phyloP scores from a whole-genome alignment of 2,329 filamentous ascomycete species.

The Fusarium virguliforme region DNA sequence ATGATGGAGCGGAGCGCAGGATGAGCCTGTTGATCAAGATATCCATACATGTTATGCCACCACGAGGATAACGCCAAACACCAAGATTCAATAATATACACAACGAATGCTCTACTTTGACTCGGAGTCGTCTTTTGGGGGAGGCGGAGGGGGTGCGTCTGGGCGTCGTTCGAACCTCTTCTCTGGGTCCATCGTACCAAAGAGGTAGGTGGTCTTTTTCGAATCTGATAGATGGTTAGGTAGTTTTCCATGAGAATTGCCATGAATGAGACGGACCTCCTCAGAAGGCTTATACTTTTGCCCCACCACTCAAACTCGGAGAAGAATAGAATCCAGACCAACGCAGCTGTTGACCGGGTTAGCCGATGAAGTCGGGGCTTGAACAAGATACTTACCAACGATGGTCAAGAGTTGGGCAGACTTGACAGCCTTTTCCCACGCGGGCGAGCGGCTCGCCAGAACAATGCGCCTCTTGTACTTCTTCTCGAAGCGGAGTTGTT shows the following conservation, averaged over 20 bases:
- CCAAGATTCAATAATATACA: conserved; percentile 50
- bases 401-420: conserved; percentile 75
- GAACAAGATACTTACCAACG: conserved; percentile 61
- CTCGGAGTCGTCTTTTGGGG: conserved; percentile 48
- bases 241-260: background rate
- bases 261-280: conserved; percentile 53
- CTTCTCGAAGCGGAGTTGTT: conserved; percentile 85
- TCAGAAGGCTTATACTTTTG: conserved; percentile 61
- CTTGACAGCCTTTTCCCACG: conserved; percentile 76
- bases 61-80: conserved; percentile 52
- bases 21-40: conserved; percentile 41
- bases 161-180: conserved; percentile 61
- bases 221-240: conserved; percentile 53
- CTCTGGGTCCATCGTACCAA: conserved; percentile 60
- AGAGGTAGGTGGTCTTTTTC: conserved; percentile 58
- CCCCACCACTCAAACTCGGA: conserved; percentile 64
- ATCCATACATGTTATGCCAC: conserved; percentile 47
- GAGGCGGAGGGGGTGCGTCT: conserved; percentile 56
- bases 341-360: conserved; percentile 51
- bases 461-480: conserved; percentile 81
- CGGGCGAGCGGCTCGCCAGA: conserved; percentile 73
- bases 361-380: conserved; percentile 16
- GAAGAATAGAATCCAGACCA: conserved; percentile 60
- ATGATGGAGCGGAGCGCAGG: conserved; percentile 40
- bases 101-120: conserved; percentile 49